phyloP scores from a whole-genome alignment of 441 rosid genomes.

The Melastoma candidum region DNA sequence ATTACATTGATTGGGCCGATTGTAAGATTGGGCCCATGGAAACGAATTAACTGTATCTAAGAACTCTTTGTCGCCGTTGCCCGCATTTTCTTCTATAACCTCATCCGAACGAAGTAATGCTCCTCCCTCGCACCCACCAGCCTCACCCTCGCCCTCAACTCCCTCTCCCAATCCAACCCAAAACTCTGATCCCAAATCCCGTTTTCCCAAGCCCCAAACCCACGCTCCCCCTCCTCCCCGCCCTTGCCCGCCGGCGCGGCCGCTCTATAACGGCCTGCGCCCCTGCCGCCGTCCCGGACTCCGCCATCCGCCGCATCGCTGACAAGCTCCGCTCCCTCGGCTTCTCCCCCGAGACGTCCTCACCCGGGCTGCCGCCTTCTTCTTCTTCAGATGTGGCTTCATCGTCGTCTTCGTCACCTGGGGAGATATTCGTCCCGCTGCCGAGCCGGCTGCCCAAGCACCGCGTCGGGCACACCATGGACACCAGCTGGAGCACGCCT shows the following conservation, averaged over 20 bases:
- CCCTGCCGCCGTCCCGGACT: constrained; percentile 38
- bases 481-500: constrained; percentile 97
- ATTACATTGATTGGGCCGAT: too few relatives aligned
- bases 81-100: too few relatives aligned
- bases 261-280: constrained; percentile 13
- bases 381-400: constrained; percentile 2
- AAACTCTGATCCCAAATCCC: constrained; percentile 12
- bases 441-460: constrained; percentile 52
- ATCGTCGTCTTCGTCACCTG: constrained; percentile 22
- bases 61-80: too few relatives aligned
- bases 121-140: constrained; percentile 27
- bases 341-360: constrained; percentile 31
- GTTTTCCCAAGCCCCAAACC: constrained; percentile 2
- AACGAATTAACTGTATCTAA: too few relatives aligned
- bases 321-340: constrained; percentile 92
- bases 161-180: constrained; percentile 17
- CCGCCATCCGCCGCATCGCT: constrained; percentile 80
- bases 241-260: constrained; percentile 20
- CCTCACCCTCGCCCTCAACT: constrained; percentile 9
- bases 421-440: constrained; percentile 78
- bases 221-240: constrained; percentile 15
- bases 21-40: too few relatives aligned
- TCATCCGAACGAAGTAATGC: constrained; percentile 19
- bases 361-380: constrained; percentile 7
- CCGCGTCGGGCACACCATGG: constrained; percentile 87